A percentile compares a stretch with the other conserved stretches of the same genome.
Conservation (phyloP, 331 rosid genomes). For the Telfairia occidentalis region DNA sequence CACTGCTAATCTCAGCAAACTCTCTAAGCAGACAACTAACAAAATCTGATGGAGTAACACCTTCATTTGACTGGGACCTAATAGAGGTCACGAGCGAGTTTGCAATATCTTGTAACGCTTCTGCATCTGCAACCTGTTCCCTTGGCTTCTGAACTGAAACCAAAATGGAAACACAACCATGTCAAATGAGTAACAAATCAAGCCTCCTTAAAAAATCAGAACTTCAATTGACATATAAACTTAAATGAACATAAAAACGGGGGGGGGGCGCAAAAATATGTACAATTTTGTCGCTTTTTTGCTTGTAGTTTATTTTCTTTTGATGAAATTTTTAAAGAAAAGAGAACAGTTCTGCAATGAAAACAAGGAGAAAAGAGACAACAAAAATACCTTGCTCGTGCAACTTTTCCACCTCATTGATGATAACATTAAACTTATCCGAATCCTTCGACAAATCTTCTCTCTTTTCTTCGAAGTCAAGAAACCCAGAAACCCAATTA, state of each 20-base stretch:
- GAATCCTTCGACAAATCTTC: constrained; percentile 43
- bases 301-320: not conserved
- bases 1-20: constrained; percentile 20
- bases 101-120: constrained; percentile 57
- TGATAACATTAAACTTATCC: constrained; percentile 35
- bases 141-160: constrained; percentile 67
- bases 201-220: not conserved
- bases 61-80: constrained; percentile 42
- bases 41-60: constrained; percentile 60
- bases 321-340: not conserved
- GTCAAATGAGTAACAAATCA: not conserved
- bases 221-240: not conserved
- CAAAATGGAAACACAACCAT: not conserved
- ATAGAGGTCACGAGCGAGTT: constrained; percentile 44
- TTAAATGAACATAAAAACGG: not conserved
- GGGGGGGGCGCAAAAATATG: not conserved
- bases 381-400: constrained; percentile 40
- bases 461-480: constrained; percentile 34
- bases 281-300: not conserved
- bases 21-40: constrained; percentile 36
- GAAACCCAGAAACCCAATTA: not conserved
- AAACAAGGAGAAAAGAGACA: not conserved
- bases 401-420: constrained; percentile 40
- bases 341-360: not conserved
- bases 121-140: constrained; percentile 86